Evolutionary conservation across 2,329 filamentous ascomycete genomes (phyloP), one percentile per base, ranked within the genome.

Genomic region (Penicillium corylophilum): DNA sequence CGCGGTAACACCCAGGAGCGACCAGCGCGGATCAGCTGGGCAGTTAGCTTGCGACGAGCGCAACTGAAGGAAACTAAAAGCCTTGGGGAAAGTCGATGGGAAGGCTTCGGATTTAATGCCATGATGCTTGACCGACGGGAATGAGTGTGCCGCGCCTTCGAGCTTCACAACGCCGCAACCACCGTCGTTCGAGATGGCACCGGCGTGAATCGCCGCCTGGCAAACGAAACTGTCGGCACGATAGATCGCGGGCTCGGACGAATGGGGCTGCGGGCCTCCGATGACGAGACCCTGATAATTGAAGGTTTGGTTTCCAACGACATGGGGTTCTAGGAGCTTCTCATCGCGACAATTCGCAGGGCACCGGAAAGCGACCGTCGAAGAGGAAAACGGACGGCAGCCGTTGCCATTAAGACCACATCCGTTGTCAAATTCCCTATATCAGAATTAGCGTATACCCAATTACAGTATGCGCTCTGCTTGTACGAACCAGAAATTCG

Each of bases 151-250:
- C 48, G 85, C 80, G 20, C 92, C 92, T 20, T 89, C 79, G 33
- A 94, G 78, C 48, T 83, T 80, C 28, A 94, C 81, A 3, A 95
- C 89, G 51, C 91, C 91, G 62, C 91, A 96, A 1, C 91, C 91
- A 33, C 91, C 91, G 26, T 77, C 73, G 63, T 91, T 83, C 31
- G 82, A 83, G 54, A 95, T 83, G 62, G 92, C 79, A 18, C 90
- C 91, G 1, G 90, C 85, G 66, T 96, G 91, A 44, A 95, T 89
- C 29, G 90, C 91, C 12, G 91, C 81, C 52, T 85, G 86, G 66
- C 91, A 96, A 48, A 96, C 86, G 72, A 89, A 95, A 13, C 90
- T 95, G 71, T 96, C 91, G 9, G 88, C 90, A 16, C 94, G 87
- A 69, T 97, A 97, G 20, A 88, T 77, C 0, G 86, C 80, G 1